Percentiles rank a stretch among this genome's conserved stretches.
These are phyloP conservation scores for Fonsecaea erecta DNA, from an alignment of 2,329 filamentous ascomycete species.

Conservation along the genomic window DNA sequence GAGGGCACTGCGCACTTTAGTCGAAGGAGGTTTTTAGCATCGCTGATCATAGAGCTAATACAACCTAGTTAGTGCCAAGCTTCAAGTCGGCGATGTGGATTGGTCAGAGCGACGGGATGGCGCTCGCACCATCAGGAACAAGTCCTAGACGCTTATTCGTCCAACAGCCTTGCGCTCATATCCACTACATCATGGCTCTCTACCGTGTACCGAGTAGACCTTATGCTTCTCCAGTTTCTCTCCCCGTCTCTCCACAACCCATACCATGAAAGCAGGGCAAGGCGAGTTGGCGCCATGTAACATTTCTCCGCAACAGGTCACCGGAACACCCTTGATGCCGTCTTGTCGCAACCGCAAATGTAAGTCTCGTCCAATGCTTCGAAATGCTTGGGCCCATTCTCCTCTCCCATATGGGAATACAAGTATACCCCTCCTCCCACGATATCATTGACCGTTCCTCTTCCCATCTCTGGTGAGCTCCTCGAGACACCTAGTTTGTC, in stretches of 20 bases:
- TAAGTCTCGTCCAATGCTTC: background rate
- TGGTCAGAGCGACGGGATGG: constrained; percentile 2
- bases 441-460: background rate
- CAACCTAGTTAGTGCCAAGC: background rate
- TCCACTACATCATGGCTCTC: background rate
- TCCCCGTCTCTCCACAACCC: constrained; percentile 1
- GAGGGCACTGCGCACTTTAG: background rate
- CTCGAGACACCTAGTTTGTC: background rate
- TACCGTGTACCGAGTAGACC: background rate
- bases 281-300: constrained; percentile 10
- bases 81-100: background rate
- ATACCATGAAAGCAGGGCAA: constrained; percentile 9
- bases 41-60: background rate
- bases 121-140: background rate
- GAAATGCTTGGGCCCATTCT: background rate
- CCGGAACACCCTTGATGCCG: constrained; percentile 9
- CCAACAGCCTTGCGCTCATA: background rate
- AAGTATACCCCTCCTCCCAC: constrained; percentile 8
- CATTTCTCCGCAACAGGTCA: constrained; percentile 18
- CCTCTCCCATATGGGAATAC: constrained; percentile 7
- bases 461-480: background rate
- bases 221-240: constrained; percentile 3
- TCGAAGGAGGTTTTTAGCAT: background rate
- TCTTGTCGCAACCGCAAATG: background rate
- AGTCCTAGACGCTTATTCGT: constrained; percentile 10